These are phyloP conservation scores for Hymenoscyphus infarciens DNA, from an alignment of 2,329 filamentous ascomycete genomes.

Conservation along the genomic window DNA sequence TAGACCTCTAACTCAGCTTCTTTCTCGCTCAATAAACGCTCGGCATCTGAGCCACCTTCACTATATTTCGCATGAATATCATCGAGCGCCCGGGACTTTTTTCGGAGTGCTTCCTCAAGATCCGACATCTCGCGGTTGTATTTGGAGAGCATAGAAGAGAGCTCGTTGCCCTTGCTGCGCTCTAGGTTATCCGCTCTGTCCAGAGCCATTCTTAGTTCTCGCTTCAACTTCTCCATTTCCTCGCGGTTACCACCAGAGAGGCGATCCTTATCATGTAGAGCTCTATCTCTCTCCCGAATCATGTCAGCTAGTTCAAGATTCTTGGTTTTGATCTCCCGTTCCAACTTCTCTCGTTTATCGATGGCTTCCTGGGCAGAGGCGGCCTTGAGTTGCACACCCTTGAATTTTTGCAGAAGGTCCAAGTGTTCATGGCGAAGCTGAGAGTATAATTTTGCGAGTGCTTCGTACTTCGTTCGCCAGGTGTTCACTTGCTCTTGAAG, in stretches of 20 bases:
- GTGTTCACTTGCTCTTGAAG: conserved; percentile 97
- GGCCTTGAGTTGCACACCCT: conserved; percentile 91
- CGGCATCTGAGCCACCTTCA: conserved; percentile 81
- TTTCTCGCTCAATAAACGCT: conserved; percentile 83
- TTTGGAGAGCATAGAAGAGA: conserved; percentile 90
- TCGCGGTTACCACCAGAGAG: conserved; percentile 83
- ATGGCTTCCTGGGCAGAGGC: conserved; percentile 97
- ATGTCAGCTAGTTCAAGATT: conserved; percentile 98
- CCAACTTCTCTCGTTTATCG: conserved; percentile 87
- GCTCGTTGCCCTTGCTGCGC: conserved; percentile 87
- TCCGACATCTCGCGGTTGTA: conserved; percentile 98
- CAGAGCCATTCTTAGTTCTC: conserved; percentile 86
- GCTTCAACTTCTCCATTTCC: conserved; percentile 89
- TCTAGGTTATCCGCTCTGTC: conserved; percentile 92
- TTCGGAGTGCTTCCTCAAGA: conserved; percentile 85
- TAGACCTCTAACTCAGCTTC: conserved; percentile 98
- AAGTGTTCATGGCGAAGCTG: conserved; percentile 93
- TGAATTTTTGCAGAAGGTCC: conserved; percentile 93
- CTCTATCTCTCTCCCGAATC: conserved; percentile 94
- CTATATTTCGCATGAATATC: conserved; percentile 74
- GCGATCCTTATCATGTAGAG: conserved; percentile 88
- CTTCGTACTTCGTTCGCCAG: conserved; percentile 96
- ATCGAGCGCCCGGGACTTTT: conserved; percentile 83
- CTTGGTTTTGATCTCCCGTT: conserved; percentile 98
- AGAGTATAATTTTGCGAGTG: conserved; percentile 93